A percentile compares a stretch with the other conserved stretches of the same genome.
These are phyloP conservation scores for Adansonia rubrostipa DNA, from an alignment of 441 rosid species.

Conservation along the genomic window DNA sequence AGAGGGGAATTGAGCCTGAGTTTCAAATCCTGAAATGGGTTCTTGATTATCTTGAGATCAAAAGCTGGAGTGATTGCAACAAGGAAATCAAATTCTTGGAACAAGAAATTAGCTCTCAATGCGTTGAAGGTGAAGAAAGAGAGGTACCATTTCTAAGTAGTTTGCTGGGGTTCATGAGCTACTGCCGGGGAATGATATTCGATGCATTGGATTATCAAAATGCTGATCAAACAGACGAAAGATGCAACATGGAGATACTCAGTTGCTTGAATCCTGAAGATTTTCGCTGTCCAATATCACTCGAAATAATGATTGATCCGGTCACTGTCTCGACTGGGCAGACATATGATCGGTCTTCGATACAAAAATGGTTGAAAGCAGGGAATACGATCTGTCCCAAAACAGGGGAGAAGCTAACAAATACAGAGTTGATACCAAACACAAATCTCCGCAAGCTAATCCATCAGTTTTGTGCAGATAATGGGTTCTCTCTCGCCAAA, in stretches of 20 bases:
- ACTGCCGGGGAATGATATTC: slow-evolving; percentile 64
- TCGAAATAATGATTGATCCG: slow-evolving; percentile 82
- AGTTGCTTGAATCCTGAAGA: slow-evolving; percentile 64
- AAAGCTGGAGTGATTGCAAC: slow-evolving; percentile 61
- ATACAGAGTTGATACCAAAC: slow-evolving; percentile 62
- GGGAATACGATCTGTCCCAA: slow-evolving; percentile 78
- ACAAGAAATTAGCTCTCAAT: slow-evolving; percentile 45
- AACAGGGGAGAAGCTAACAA: slow-evolving; percentile 63
- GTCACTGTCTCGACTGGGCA: slow-evolving; percentile 78
- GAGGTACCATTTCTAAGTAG: slow-evolving; percentile 57
- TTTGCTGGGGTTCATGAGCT: slow-evolving; percentile 61
- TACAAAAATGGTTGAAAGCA: slow-evolving; percentile 72
- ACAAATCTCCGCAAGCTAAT: slow-evolving; percentile 57
- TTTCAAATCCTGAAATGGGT: slow-evolving; percentile 42
- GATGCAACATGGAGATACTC: slow-evolving; percentile 43
- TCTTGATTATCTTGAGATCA: slow-evolving; percentile 57
- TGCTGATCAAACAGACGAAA: slow-evolving; percentile 38
- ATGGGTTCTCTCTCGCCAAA: slow-evolving; percentile 49
- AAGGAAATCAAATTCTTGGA: slow-evolving; percentile 62
- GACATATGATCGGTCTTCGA: slow-evolving; percentile 81
- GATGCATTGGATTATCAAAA: slow-evolving; percentile 41
- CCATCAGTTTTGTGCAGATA: slow-evolving; percentile 53
- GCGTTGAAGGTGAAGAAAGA: slow-evolving; percentile 37
- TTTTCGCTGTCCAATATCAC: slow-evolving; percentile 82
- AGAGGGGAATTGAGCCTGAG: slow-evolving; percentile 62